phyloP scores from a whole-genome alignment of 768 basidiomycete genomes.

The Rhodotorula paludigena region DNA sequence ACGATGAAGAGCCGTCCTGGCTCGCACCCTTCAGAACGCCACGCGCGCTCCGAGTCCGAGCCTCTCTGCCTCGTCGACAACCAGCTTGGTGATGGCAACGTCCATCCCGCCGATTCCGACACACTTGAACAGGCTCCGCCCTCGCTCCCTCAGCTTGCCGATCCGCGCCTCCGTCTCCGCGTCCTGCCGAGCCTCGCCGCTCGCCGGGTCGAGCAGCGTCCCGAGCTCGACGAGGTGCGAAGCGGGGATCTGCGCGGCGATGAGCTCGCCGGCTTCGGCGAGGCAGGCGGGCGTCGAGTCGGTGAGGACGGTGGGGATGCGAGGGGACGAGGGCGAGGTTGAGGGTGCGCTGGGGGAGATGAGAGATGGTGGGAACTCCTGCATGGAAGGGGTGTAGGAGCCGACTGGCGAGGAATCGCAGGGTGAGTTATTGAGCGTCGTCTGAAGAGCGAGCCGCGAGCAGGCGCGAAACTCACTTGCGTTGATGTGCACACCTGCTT shows the following conservation, averaged over 20 bases:
- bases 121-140: constrained; percentile 37
- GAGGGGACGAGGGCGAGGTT: not conserved
- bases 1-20: too few relatives aligned
- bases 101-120: constrained; percentile 42
- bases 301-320: constrained; percentile 35
- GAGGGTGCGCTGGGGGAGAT: constrained; percentile 6
- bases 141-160: not conserved
- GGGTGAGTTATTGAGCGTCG: not conserved
- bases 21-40: constrained; percentile 3
- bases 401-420: constrained; percentile 8
- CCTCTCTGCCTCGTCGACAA: constrained; percentile 30
- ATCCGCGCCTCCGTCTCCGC: not conserved
- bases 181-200: not conserved
- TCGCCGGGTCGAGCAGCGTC: constrained; percentile 11
- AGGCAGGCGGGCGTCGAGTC: constrained; percentile 33
- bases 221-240: constrained; percentile 26
- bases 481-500: constrained; percentile 37
- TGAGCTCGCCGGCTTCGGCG: constrained; percentile 39
- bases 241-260: not conserved
- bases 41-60: constrained; percentile 8
- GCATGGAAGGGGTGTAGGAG: constrained; percentile 42
- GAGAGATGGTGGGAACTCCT: constrained; percentile 38
- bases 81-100: constrained; percentile 31
- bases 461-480: constrained; percentile 19
- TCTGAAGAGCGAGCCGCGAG: not conserved